phyloP scores from a whole-genome alignment of 306 rosid genomes.

The Trifolium pratense region DNA sequence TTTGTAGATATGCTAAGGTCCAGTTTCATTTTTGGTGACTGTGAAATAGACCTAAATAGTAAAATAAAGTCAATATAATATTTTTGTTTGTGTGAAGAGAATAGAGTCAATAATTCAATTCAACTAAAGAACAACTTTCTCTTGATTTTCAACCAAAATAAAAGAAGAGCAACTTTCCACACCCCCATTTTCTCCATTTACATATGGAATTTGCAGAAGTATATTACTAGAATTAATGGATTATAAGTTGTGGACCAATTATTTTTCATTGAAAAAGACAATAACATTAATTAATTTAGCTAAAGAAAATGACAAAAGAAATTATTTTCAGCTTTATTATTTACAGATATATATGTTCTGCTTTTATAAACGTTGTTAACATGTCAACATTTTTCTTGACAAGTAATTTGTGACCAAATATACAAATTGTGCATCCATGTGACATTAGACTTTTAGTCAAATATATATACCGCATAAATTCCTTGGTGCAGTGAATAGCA shows the following conservation, averaged over 20 bases:
- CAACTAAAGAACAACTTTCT: no score
- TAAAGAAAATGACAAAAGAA: not conserved
- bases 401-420: constrained; percentile 38
- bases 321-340: not conserved
- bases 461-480: constrained; percentile 3
- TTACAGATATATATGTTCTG: not conserved
- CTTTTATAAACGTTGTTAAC: constrained; percentile 4
- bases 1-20: no score
- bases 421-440: constrained; percentile 49
- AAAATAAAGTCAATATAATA: no score
- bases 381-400: constrained; percentile 40
- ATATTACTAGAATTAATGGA: no score
- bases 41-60: no score
- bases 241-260: not conserved
- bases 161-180: no score
- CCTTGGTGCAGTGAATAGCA: constrained; percentile 14
- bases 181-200: no score
- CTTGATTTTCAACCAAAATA: no score
- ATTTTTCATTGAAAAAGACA: not conserved
- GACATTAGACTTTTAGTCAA: constrained; percentile 43
- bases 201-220: no score
- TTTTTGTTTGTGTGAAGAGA: no score
- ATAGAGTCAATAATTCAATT: no score
- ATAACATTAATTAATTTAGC: not conserved
- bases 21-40: no score